A percentile compares a stretch with the other conserved stretches of the same genome.
These are phyloP conservation scores for Apiospora pterosperma DNA, from an alignment of 2,329 filamentous ascomycete genomes.

Conservation along the genomic window DNA sequence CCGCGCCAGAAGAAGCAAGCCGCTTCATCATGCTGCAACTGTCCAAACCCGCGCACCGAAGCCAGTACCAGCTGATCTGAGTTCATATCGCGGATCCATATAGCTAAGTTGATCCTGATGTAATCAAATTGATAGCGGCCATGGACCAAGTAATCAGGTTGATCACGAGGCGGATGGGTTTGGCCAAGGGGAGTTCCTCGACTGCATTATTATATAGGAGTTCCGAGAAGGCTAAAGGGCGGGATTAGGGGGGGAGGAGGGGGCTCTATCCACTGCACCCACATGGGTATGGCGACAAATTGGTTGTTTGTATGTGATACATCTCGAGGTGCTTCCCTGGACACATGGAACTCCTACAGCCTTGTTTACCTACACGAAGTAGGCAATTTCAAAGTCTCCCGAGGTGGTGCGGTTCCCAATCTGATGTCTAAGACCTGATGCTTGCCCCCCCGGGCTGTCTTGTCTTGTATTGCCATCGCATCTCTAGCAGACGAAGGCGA, in stretches of 20 bases:
- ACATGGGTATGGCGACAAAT: too few relatives aligned
- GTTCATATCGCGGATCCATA: not conserved
- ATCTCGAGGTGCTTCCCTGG: too few relatives aligned
- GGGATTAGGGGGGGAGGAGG: too few relatives aligned
- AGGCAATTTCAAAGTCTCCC: too few relatives aligned
- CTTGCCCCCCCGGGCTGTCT: too few relatives aligned
- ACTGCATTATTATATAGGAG: not conserved
- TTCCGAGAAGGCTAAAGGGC: not conserved
- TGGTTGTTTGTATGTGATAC: too few relatives aligned
- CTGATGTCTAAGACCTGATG: not conserved
- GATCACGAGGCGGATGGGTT: not conserved
- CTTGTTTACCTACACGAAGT: not conserved
- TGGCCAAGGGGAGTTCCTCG: not conserved
- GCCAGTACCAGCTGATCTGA: not conserved
- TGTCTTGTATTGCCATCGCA: not conserved
- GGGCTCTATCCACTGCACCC: too few relatives aligned
- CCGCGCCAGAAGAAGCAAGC: not conserved
- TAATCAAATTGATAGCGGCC: not conserved
- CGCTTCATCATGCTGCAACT: not conserved
- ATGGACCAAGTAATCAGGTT: not conserved
- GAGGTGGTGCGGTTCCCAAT: not conserved
- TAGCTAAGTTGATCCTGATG: not conserved
- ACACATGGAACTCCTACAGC: not conserved
- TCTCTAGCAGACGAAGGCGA: not conserved
- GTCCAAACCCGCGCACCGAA: not conserved